These are phyloP conservation scores for Wallacemonas sp. DNA, from an alignment of 208 protist species.

Conservation along the genomic window DNA sequence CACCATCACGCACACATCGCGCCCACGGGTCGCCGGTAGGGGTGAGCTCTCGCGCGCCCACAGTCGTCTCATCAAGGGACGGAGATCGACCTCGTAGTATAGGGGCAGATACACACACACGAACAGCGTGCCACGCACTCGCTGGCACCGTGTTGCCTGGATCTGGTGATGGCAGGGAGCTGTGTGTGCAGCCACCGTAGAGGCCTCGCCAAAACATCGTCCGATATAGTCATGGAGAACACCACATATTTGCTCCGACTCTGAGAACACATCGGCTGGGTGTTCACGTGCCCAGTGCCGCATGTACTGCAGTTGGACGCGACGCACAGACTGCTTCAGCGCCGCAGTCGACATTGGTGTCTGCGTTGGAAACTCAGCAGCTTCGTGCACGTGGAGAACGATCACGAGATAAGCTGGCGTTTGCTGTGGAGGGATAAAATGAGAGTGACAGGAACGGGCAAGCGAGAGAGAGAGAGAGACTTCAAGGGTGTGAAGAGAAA, in stretches of 20 bases:
- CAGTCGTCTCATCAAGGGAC: conserved; percentile 53
- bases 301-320: conserved; percentile 37
- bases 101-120: conserved; percentile 70
- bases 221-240: conserved; percentile 32
- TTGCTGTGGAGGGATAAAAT: background rate
- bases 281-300: conserved; percentile 37
- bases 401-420: background rate
- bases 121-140: conserved; percentile 34
- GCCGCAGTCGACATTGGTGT: too few species aligned
- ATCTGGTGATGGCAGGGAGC: background rate
- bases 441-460: background rate
- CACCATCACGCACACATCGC: conserved; percentile 23
- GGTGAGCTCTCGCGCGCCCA: conserved; percentile 22
- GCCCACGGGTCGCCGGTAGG: too few species aligned
- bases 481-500: background rate
- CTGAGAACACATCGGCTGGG: conserved; percentile 21
- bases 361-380: background rate
- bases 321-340: conserved; percentile 41
- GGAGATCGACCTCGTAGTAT: conserved; percentile 73
- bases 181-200: too few species aligned
- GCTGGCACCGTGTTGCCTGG: background rate
- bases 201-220: too few species aligned
- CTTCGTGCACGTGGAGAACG: background rate
- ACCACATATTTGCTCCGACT: conserved; percentile 46
- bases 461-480: conserved; percentile 1